A percentile compares a stretch with the other conserved stretches of the same genome.
Conservation (phyloP, 768 basidiomycete genomes). For the Tylopilus subfusipes region DNA sequence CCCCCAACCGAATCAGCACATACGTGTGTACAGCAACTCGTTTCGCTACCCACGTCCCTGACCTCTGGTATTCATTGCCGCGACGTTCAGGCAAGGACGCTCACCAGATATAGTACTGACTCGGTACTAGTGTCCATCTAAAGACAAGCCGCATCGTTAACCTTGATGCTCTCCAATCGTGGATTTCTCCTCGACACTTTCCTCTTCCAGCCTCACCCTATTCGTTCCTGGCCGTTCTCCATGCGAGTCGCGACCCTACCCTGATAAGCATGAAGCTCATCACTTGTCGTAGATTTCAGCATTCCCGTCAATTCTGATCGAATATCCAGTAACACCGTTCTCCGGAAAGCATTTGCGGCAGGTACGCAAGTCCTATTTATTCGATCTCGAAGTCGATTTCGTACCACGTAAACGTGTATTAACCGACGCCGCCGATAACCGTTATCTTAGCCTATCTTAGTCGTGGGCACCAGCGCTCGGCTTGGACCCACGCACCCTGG, state of each 20-base stretch:
- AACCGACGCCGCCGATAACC: conserved; percentile 8
- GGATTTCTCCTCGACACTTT: conserved; percentile 7
- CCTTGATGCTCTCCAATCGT: background rate
- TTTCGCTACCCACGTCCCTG: conserved; percentile 6
- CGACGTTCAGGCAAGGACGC: too few relatives aligned
- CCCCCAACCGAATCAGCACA: background rate
- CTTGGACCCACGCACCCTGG: conserved; percentile 6
- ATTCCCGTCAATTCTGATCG: conserved; percentile 1
- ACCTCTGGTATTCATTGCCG: background rate
- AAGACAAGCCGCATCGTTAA: too few relatives aligned
- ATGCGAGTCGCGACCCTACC: background rate
- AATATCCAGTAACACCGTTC: background rate
- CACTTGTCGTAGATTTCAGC: background rate
- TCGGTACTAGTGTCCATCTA: too few relatives aligned
- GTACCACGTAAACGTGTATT: conserved; percentile 1
- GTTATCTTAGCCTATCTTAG: conserved; percentile 10
- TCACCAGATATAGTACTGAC: too few relatives aligned
- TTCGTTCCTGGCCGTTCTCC: conserved; percentile 1
- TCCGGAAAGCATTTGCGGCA: background rate
- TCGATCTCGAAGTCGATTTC: background rate
- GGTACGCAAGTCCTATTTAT: background rate
- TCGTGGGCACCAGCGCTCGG: background rate
- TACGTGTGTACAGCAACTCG: background rate
- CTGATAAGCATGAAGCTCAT: background rate
- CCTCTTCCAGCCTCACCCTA: conserved; percentile 1